A percentile compares a stretch with the other conserved stretches of the same genome.
Conservation (phyloP, 2,329 filamentous ascomycete genomes). For the Metarhizium anisopliae region DNA sequence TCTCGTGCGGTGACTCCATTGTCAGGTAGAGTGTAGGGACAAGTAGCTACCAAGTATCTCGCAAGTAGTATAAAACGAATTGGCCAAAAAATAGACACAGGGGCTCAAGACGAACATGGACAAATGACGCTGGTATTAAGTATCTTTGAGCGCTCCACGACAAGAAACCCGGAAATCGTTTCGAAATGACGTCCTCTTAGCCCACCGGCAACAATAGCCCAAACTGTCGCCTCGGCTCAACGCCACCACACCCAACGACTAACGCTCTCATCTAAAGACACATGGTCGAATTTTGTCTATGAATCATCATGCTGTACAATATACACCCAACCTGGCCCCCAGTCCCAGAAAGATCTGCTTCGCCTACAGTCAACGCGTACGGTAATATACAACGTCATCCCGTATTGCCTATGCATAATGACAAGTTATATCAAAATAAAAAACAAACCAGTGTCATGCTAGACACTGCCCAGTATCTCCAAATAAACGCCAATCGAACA, state of each 20-base stretch:
- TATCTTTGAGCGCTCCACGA: no score
- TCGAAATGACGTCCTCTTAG: no score
- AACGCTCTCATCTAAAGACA: background rate
- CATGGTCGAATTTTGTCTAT: background rate
- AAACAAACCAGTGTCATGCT: background rate
- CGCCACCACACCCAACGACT: background rate
- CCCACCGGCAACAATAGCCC: no score
- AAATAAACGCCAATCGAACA: slow-evolving; percentile 4
- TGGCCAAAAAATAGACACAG: no score
- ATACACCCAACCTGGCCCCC: background rate
- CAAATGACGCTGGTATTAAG: no score
- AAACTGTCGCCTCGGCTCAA: background rate
- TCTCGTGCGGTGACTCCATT: no score
- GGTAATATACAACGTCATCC: slow-evolving; percentile 6
- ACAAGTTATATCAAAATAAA: slow-evolving; percentile 2
- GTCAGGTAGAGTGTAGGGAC: no score
- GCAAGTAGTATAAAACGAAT: no score
- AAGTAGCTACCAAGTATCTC: no score
- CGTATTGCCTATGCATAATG: slow-evolving; percentile 1
- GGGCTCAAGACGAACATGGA: no score
- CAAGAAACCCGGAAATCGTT: no score
- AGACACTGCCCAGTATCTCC: slow-evolving; percentile 1
- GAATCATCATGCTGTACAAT: slow-evolving; percentile 4
- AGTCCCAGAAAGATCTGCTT: background rate
- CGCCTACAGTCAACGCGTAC: slow-evolving; percentile 1